Evolutionary conservation across 2,329 filamentous ascomycete species (phyloP).

Genomic region (Pseudocercospora musae): DNA sequence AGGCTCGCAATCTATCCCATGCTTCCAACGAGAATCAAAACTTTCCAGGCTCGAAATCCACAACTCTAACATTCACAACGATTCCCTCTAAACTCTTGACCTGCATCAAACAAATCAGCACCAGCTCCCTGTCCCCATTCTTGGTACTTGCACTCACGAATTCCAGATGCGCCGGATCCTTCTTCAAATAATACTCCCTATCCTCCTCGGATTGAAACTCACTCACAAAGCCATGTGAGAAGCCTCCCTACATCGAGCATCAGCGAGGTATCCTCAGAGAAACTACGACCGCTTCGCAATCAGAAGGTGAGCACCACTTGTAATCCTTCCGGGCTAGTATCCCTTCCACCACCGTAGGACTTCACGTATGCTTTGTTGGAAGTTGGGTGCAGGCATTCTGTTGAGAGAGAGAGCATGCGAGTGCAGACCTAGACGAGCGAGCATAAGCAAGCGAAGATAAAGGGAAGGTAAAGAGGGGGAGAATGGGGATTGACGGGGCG

Average conservation of each 20-base stretch:
- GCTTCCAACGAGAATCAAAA: slow-evolving; percentile 23
- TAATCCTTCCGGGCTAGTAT: slow-evolving; percentile 60
- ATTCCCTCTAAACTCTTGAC: slow-evolving; percentile 42
- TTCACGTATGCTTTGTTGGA: slow-evolving; percentile 60
- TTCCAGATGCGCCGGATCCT: slow-evolving; percentile 61
- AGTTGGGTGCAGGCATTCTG: slow-evolving; percentile 58
- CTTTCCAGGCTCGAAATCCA: slow-evolving; percentile 54
- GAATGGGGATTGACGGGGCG: not conserved
- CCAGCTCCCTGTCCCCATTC: too few relatives aligned
- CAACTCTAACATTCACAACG: slow-evolving; percentile 54
- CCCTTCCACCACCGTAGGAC: slow-evolving; percentile 55
- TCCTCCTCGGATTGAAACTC: slow-evolving; percentile 64
- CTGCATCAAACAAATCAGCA: not conserved
- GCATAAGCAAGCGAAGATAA: too few relatives aligned
- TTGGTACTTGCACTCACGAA: slow-evolving; percentile 47
- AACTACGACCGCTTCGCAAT: too few relatives aligned
- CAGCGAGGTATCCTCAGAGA: not conserved
- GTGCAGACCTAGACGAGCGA: slow-evolving; percentile 59
- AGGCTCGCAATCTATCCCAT: not conserved
- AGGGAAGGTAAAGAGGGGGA: not conserved
- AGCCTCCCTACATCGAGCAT: slow-evolving; percentile 47
- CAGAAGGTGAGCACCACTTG: slow-evolving; percentile 47
- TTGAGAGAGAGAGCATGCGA: slow-evolving; percentile 55
- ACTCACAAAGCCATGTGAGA: slow-evolving; percentile 67
- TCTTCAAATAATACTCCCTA: slow-evolving; percentile 63